Base-by-base conservation (phyloP, 2,329 filamentous ascomycete species). In the Fusarium pilosicola region DNA sequence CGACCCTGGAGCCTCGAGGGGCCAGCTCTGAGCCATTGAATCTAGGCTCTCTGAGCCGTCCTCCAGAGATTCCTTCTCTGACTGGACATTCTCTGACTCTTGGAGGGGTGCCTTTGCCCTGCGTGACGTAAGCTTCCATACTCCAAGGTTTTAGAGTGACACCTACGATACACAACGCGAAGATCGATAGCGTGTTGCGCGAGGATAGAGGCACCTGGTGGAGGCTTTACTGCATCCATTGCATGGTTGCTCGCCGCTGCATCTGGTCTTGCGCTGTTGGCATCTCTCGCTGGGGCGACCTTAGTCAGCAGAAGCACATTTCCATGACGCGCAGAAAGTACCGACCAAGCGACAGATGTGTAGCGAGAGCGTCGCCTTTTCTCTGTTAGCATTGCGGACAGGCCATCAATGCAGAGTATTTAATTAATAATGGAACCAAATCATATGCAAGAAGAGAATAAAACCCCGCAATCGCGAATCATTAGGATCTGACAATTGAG, bases 91-190 rank as follows among this genome's bases (percentile, higher is more conserved):
- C 26, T 28, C 26, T 14, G 36, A 4, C 7, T 20, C 52, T 30
- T 30, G 52, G 13, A 12, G 26, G 14, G 12, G 20, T 2, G 3
- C 36, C 26, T 7, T 30, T 12, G 26, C 20, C 26, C 52, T 41
- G 18, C 17, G 7, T 10, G 20, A 41, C 5, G 20, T 55, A n/a
- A 55, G 36, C 26, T 11, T 14, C 20, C 15, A 14, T 22, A 10
- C 11, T 15, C 4, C 7, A 3, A 55, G 26, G 2, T 10, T 13
- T 2, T 2, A 7, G 3, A 14, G 26, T 4, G 7, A 28, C 4
- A 41, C 52, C 3, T 30, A 55, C 52, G 36, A 32, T 13, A 3
- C 14, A 41, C 52, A 55, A 28, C 52, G 36, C 5, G 52, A 55
- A 30, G 36, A 55, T 32, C 52, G 26, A 39, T 55, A 55, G 13